phyloP scores from a whole-genome alignment of 2,329 filamentous ascomycete species.

The Daldinia sp. region DNA sequence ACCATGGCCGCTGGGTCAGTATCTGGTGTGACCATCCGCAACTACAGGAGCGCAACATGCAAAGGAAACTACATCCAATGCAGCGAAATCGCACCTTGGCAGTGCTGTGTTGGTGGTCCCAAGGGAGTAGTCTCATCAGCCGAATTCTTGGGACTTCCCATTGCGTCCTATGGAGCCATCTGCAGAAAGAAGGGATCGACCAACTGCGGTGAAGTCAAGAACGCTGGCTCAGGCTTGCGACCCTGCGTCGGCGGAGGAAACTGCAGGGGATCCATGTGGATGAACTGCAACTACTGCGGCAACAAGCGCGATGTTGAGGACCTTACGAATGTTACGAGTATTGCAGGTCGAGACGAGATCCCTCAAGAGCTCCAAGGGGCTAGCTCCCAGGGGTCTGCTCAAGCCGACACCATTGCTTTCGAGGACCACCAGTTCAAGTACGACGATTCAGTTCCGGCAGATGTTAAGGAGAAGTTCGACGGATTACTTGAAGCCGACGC shows the following conservation, averaged over 20 bases:
- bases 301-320: background rate
- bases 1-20: slow-evolving; percentile 5
- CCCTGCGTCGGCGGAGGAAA: background rate
- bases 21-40: slow-evolving; percentile 1
- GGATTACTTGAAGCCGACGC: background rate
- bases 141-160: background rate
- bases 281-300: slow-evolving; percentile 1
- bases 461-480: background rate
- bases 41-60: background rate
- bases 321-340: too few relatives aligned
- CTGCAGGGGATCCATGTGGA: slow-evolving; percentile 1
- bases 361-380: background rate
- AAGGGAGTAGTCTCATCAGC: background rate
- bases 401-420: background rate
- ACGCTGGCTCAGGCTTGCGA: background rate
- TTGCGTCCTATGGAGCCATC: background rate
- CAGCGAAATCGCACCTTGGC: background rate
- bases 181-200: background rate
- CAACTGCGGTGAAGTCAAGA: background rate
- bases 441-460: background rate
- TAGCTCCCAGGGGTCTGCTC: background rate
- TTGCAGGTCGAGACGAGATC: background rate
- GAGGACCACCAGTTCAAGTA: slow-evolving; percentile 5
- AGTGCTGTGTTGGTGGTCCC: background rate
- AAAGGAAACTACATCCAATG: slow-evolving; percentile 1